Evolutionary conservation across 345 rosid genomes (phyloP).

Genomic region (Cardamine chenopodiifolia): DNA sequence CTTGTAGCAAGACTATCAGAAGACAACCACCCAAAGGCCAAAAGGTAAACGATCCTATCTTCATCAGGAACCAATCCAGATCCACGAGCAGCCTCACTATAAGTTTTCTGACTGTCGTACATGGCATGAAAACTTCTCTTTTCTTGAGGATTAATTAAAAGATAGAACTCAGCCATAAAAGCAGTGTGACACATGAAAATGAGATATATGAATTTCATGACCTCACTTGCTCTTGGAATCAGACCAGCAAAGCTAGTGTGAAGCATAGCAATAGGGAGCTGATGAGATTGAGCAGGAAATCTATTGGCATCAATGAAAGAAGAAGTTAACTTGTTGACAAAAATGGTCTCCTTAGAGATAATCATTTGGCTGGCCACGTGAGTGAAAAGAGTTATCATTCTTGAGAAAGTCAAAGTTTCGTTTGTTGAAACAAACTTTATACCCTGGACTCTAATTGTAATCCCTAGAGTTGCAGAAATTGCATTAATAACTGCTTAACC

Average conservation of each 20-base stretch:
- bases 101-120: neutral
- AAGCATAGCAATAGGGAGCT: neutral
- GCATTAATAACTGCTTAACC: too few species aligned
- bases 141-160: neutral
- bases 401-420: too few species aligned
- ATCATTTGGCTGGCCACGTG: too few species aligned
- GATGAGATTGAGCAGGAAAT: neutral
- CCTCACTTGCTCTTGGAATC: neutral
- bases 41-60: neutral
- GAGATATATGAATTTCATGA: neutral
- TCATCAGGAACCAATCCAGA: neutral
- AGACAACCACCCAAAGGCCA: neutral
- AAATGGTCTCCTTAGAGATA: neutral
- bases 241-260: neutral
- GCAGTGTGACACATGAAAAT: neutral
- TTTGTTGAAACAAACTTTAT: too few species aligned
- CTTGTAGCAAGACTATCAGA: slow-evolving; percentile 2
- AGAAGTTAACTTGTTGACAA: neutral
- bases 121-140: neutral
- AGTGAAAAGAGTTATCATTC: too few species aligned
- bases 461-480: too few species aligned
- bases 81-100: neutral
- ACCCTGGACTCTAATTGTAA: too few species aligned
- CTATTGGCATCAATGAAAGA: neutral
- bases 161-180: neutral